Percentiles rank a stretch among this genome's conserved stretches.
Conservation (phyloP, 371 early-diverging fungal species). For the Parasitella parasitica region DNA sequence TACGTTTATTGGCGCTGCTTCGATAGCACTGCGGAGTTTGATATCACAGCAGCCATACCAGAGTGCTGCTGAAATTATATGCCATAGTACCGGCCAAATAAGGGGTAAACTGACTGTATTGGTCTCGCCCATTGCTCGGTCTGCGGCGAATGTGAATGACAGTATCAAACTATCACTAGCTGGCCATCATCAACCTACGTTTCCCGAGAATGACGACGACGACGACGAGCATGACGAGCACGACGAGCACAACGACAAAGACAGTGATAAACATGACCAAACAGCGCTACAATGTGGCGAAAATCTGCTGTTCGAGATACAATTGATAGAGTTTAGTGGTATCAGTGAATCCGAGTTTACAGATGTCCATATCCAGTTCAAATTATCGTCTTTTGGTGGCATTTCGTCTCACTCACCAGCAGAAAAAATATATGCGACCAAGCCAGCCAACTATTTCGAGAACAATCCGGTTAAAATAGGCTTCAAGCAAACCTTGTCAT, state of each 20-base stretch:
- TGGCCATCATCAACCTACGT: conserved; percentile 1
- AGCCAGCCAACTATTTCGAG: conserved; percentile 60
- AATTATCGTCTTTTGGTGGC: conserved; percentile 64
- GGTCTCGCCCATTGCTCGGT: conserved; percentile 49
- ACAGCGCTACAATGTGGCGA: conserved; percentile 43
- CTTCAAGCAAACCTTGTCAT: conserved; percentile 63
- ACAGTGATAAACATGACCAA: conserved; percentile 6
- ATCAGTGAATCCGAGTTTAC: conserved; percentile 70
- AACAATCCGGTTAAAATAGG: conserved; percentile 53
- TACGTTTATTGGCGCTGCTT: conserved; percentile 66
- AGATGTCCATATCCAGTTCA: conserved; percentile 81
- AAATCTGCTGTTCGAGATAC: conserved; percentile 71
- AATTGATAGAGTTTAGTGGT: conserved; percentile 66
- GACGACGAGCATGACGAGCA: conserved; percentile 10
- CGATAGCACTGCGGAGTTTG: conserved; percentile 51
- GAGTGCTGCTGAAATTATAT: conserved; percentile 53
- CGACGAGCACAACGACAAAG: conserved; percentile 6
- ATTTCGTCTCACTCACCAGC: conserved; percentile 36
- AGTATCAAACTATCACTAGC: background rate
- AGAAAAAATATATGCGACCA: conserved; percentile 71
- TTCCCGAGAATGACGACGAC: conserved; percentile 6
- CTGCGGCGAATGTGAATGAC: conserved; percentile 13
- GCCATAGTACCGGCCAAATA: conserved; percentile 55
- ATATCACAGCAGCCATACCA: conserved; percentile 52
- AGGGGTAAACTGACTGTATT: conserved; percentile 51